Evolutionary conservation across 2,329 filamentous ascomycete genomes (phyloP).

Genomic region (Colletotrichum liaoningense): DNA sequence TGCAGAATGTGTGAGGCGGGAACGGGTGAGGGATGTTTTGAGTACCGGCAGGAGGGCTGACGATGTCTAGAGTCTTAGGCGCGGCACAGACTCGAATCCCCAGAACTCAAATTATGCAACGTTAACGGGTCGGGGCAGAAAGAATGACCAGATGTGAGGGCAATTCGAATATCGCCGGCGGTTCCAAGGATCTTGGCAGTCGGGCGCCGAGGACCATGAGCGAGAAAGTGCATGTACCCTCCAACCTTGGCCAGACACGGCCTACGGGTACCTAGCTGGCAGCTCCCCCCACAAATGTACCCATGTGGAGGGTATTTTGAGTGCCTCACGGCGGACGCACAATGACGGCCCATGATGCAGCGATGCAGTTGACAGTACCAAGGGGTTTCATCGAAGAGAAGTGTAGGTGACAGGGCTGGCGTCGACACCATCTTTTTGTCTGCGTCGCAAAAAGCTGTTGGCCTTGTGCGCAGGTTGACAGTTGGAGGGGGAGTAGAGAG

Average conservation of each 20-base stretch:
- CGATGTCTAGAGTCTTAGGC: neutral
- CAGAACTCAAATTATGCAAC: slow-evolving; percentile 14
- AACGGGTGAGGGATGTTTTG: neutral
- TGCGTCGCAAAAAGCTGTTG: neutral
- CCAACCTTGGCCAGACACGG: neutral
- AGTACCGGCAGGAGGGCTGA: neutral
- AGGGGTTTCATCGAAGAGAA: neutral
- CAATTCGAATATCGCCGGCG: neutral
- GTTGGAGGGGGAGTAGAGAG: neutral
- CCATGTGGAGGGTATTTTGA: neutral
- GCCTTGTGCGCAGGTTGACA: neutral
- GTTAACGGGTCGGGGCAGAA: neutral
- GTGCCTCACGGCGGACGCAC: slow-evolving; percentile 11
- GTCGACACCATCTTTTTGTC: neutral
- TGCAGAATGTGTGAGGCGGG: neutral
- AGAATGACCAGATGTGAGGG: neutral
- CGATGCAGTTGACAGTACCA: slow-evolving; percentile 4
- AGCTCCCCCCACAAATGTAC: neutral
- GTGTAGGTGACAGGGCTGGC: neutral
- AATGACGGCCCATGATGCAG: slow-evolving; percentile 27
- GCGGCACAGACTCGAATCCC: neutral
- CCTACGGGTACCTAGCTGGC: neutral
- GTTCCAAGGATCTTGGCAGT: slow-evolving; percentile 14
- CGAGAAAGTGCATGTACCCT: neutral
- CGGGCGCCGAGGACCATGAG: neutral